A percentile compares a stretch with the other conserved stretches of the same genome.
phyloP scores from a whole-genome alignment of 2,329 filamentous ascomycete species.

The Colletotrichum australisinense region DNA sequence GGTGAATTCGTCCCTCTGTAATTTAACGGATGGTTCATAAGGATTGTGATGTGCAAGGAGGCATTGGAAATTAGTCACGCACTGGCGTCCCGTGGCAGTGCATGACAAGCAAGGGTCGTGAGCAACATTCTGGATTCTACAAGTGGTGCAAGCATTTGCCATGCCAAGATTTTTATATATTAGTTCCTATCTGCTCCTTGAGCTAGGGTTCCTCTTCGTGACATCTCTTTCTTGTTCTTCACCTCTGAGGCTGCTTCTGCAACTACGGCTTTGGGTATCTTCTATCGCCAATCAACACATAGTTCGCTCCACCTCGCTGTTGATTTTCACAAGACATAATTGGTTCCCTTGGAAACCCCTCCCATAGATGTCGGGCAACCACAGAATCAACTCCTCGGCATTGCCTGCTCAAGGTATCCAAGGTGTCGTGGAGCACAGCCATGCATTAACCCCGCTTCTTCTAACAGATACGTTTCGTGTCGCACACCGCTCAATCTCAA shows the following conservation, averaged over 20 bases:
- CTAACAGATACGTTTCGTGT: conserved; percentile 36
- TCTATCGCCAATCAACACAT: no score
- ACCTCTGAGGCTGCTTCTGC: no score
- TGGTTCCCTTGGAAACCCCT: background rate
- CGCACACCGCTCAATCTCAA: conserved; percentile 30
- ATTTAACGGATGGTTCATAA: no score
- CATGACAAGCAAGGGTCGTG: background rate
- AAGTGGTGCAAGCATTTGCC: conserved; percentile 12
- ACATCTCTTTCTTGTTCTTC: background rate
- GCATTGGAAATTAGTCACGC: no score
- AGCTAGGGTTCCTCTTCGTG: background rate
- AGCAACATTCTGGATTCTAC: background rate
- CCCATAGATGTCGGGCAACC: background rate
- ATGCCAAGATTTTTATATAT: conserved; percentile 24
- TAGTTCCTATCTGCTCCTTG: conserved; percentile 1
- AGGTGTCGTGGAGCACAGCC: conserved; percentile 19
- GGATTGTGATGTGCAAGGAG: no score
- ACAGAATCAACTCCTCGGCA: background rate
- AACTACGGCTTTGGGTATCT: background rate
- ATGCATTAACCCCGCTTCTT: conserved; percentile 45
- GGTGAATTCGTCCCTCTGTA: no score
- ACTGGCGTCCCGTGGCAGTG: no score
- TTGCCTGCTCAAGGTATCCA: conserved; percentile 17
- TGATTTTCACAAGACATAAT: no score
- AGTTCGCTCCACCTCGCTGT: no score